Evolutionary conservation across 208 protist species (phyloP).

Genomic region (Acanthamoeba lenticulata): DNA sequence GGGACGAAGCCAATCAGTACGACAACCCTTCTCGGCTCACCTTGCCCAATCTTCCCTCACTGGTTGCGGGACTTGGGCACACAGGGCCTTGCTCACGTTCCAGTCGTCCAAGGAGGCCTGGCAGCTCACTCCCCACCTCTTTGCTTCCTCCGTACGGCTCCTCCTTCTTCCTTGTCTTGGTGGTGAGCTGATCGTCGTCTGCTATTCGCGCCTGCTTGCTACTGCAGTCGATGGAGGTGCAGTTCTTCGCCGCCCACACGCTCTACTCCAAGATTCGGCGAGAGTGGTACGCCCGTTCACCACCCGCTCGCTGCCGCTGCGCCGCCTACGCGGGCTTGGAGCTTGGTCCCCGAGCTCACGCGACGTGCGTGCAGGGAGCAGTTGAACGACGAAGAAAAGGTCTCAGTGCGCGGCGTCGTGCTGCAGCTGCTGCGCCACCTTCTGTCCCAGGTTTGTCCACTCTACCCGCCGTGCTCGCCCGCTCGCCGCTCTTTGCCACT

Average conservation of each 20-base stretch:
- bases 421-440: conserved; percentile 21
- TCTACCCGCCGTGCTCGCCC: not conserved
- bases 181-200: not conserved
- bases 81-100: not conserved
- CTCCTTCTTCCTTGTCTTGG: not conserved
- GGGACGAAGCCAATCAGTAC: not conserved
- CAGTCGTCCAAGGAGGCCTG: conserved; percentile 26
- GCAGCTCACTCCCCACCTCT: not conserved
- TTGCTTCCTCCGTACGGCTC: not conserved
- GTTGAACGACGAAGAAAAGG: not conserved
- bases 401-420: not conserved
- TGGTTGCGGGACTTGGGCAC: not conserved
- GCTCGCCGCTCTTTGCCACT: not conserved
- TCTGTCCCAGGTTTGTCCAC: not conserved
- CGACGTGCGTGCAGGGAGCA: not conserved
- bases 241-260: conserved; percentile 54
- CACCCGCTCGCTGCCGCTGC: not conserved
- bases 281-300: not conserved
- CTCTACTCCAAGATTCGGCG: conserved; percentile 31
- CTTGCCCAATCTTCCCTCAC: not conserved
- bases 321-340: not conserved
- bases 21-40: not conserved
- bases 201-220: not conserved
- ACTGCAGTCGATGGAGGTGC: not conserved
- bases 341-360: too few relatives aligned